Evolutionary conservation across 2,329 filamentous ascomycete species (phyloP), one percentile per base, ranked within the genome.

Genomic region (Colletotrichum tabaci): DNA sequence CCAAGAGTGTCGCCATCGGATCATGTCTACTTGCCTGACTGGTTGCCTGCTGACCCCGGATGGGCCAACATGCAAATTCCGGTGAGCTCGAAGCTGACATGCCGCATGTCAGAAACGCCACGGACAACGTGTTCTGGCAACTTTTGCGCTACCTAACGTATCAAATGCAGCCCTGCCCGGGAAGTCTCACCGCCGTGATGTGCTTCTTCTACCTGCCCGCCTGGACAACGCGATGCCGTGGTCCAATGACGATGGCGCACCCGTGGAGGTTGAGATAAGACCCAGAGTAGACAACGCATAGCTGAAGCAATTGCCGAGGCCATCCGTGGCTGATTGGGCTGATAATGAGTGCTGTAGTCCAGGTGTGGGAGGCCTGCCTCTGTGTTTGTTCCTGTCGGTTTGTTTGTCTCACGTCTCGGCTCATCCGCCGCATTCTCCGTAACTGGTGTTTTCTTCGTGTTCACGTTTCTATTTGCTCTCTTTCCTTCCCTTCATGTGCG

Each of bases 211-310:
- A n/a, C 47, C n/a, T 8, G 16, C 3, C 12, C 4, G 18, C 40
- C 35, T 23, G 15, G 13, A 42, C n/a, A n/a, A 38, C 18, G 9
- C 23, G 44, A 40, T 55, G 23, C 52, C 57, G 58, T 63, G 58
- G 65, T 52, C 58, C 65, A 68, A 71, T 63, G 35, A 30, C 18
- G 30, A 21, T 1, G 5, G 18, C 23, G 6, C 9, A 13, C 44
- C 23, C 40, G 21, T 55, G 53, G 50, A 63, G 58, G 58, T 46
- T 71, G 58, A 63, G 57, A 71, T 68, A 55, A 71, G 64, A 64
- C 42, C 15, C 26, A 8, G 15, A 26, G 10, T 23, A 15, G 46
- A 62, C 52, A 58, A 8, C 65, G 16, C 46, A 67, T 16, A n/a
- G 16, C 9, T 26, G 21, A 16, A n/a, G 35, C 1, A 4, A 42